These are phyloP conservation scores for Globisporangium polare DNA, from an alignment of 352 stramenopile genomes.

Conservation along the genomic window DNA sequence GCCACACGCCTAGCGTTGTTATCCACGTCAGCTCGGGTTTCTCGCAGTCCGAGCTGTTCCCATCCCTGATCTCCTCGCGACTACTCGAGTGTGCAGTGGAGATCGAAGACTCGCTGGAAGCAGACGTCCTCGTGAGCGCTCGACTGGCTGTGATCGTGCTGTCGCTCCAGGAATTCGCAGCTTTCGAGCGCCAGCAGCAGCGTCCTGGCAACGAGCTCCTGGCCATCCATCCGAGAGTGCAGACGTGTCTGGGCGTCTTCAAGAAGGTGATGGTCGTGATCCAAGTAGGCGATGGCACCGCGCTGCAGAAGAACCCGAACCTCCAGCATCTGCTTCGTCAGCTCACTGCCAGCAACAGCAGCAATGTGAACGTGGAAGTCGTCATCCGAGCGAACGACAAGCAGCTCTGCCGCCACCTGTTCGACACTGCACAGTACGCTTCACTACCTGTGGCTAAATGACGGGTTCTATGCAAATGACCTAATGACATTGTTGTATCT, in stretches of 20 bases:
- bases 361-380: conserved; percentile 23
- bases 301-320: conserved; percentile 9
- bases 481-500: neutral
- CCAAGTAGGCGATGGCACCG: conserved; percentile 8
- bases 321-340: conserved; percentile 22
- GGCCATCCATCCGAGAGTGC: conserved; percentile 25
- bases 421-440: conserved; percentile 12
- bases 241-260: conserved; percentile 33
- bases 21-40: conserved; percentile 33
- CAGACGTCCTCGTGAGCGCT: conserved; percentile 41
- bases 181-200: conserved; percentile 20
- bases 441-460: neutral
- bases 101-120: conserved; percentile 42
- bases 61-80: conserved; percentile 17
- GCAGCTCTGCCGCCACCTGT: conserved; percentile 10
- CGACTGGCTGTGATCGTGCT: conserved; percentile 27
- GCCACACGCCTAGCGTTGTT: conserved; percentile 3
- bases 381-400: conserved; percentile 11
- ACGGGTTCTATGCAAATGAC: neutral
- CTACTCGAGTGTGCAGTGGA: conserved; percentile 19
- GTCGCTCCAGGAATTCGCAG: conserved; percentile 19
- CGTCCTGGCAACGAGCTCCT: conserved; percentile 21
- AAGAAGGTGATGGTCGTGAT: conserved; percentile 53
- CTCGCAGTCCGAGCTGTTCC: conserved; percentile 22
- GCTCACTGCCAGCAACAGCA: neutral